Percentiles rank a stretch among this genome's conserved stretches.
Conservation (phyloP, 371 early-diverging fungal genomes). For the Actinomortierella wolfii region DNA sequence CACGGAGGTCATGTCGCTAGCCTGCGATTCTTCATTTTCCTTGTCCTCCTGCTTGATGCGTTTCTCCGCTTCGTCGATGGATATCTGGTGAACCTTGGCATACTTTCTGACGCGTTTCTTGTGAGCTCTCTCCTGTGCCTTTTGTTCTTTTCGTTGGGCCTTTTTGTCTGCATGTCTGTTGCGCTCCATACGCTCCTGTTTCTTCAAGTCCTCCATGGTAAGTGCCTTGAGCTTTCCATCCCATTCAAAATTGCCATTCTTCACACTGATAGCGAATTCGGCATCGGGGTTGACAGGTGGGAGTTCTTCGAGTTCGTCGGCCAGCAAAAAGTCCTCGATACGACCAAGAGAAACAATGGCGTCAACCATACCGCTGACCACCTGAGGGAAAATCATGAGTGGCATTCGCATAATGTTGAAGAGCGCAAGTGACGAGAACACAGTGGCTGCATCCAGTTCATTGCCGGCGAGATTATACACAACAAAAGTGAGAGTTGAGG, state of each 20-base stretch:
- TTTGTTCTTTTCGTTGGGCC: constrained; percentile 31
- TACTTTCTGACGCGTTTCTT: constrained; percentile 22
- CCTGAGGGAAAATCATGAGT: constrained; percentile 71
- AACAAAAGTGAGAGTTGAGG: constrained; percentile 49
- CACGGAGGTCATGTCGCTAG: constrained; percentile 41
- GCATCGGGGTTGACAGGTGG: constrained; percentile 40
- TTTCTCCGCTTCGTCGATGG: constrained; percentile 37
- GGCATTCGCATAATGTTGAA: constrained; percentile 63
- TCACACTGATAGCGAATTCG: constrained; percentile 37
- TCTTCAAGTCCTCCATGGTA: constrained; percentile 38
- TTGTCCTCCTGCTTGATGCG: constrained; percentile 33
- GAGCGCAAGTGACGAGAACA: constrained; percentile 52
- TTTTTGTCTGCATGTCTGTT: constrained; percentile 25
- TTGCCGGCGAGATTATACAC: constrained; percentile 42
- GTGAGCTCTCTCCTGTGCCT: constrained; percentile 17
- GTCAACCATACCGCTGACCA: constrained; percentile 66
- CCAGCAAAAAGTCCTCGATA: constrained; percentile 63
- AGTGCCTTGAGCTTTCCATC: constrained; percentile 48
- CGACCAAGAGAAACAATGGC: constrained; percentile 65
- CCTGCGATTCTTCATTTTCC: constrained; percentile 23
- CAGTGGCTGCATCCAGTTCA: constrained; percentile 29
- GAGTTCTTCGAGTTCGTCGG: constrained; percentile 63
- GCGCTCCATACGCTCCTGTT: constrained; percentile 28
- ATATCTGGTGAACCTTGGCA: constrained; percentile 21
- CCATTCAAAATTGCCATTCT: constrained; percentile 65